Evolutionary conservation across 495 filamentous ascomycete species (phyloP).

Genomic region (Penicillium desertorum): DNA sequence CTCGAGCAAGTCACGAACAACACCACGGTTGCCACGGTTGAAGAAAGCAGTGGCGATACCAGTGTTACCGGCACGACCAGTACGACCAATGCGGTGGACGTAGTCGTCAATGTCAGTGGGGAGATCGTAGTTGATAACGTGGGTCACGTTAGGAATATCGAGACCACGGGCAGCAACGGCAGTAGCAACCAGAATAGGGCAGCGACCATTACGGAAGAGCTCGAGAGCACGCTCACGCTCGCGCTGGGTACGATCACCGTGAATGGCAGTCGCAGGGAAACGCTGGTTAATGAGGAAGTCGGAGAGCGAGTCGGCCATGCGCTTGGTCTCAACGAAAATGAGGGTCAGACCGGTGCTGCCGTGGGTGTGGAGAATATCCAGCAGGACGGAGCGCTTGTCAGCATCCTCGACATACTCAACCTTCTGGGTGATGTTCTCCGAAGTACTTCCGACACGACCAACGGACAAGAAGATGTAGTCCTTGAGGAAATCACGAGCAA

Average conservation of each 20-base stretch:
- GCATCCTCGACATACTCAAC: conserved; percentile 95
- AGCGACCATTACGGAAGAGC: conserved; percentile 92
- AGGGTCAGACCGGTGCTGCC: conserved; percentile 81
- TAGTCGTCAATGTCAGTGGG: conserved; percentile 99
- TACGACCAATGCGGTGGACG: conserved; percentile 99
- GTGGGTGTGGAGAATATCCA: conserved; percentile 96
- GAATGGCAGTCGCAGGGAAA: conserved; percentile 98
- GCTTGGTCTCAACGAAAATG: conserved; percentile 99
- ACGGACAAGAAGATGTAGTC: conserved; percentile 99
- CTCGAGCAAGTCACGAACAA: conserved; percentile 92
- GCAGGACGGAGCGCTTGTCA: conserved; percentile 95
- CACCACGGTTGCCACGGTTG: conserved; percentile 98
- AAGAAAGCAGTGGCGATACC: conserved; percentile 98
- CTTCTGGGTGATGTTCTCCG: conserved; percentile 99
- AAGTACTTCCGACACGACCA: conserved; percentile 98
- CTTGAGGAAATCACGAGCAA: conserved; percentile 95
- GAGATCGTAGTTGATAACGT: conserved; percentile 98
- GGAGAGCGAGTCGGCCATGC: conserved; percentile 96
- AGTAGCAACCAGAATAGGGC: conserved; percentile 94
- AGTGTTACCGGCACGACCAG: conserved; percentile 97
- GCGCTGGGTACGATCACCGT: conserved; percentile 96
- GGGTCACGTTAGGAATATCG: conserved; percentile 97
- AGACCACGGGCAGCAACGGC: conserved; percentile 94
- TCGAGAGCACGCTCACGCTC: conserved; percentile 98
- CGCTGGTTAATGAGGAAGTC: conserved; percentile 98